Percentiles rank a stretch among this genome's conserved stretches.
These are phyloP conservation scores for Yamagishiella unicocca DNA, from an alignment of 139 green algal genomes.

Conservation along the genomic window DNA sequence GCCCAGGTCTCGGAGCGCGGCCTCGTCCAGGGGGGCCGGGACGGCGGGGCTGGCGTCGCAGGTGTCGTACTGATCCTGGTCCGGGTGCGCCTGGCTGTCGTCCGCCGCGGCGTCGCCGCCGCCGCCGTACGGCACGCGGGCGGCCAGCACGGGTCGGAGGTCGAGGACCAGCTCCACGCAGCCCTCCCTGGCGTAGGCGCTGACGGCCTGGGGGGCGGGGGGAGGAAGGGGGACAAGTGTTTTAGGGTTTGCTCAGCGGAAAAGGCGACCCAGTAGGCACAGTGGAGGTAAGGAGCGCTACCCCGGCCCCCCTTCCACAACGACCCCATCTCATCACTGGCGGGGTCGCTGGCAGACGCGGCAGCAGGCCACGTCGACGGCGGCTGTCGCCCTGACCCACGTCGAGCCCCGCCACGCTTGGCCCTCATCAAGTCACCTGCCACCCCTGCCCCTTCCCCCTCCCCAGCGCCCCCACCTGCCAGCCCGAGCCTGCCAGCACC, in stretches of 20 bases:
- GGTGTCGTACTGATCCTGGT: conserved; percentile 23
- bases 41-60: background rate
- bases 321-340: no score
- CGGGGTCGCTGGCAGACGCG: no score
- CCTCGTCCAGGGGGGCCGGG: background rate
- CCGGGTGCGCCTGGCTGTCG: background rate
- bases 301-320: no score
- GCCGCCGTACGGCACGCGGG: background rate
- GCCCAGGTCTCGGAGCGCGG: background rate
- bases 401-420: no score
- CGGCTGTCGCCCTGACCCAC: no score
- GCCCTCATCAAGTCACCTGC: background rate
- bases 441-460: background rate
- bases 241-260: background rate
- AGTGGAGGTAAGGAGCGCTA: no score
- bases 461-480: conserved; percentile 6
- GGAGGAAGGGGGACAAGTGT: background rate
- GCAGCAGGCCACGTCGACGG: no score
- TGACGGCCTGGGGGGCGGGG: background rate
- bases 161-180: conserved; percentile 39
- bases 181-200: conserved; percentile 14
- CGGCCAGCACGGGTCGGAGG: conserved; percentile 1
- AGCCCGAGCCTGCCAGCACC: background rate
- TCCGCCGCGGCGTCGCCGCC: background rate
- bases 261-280: no score